phyloP scores from a whole-genome alignment of 495 filamentous ascomycete genomes.

The Penicillium canescens region DNA sequence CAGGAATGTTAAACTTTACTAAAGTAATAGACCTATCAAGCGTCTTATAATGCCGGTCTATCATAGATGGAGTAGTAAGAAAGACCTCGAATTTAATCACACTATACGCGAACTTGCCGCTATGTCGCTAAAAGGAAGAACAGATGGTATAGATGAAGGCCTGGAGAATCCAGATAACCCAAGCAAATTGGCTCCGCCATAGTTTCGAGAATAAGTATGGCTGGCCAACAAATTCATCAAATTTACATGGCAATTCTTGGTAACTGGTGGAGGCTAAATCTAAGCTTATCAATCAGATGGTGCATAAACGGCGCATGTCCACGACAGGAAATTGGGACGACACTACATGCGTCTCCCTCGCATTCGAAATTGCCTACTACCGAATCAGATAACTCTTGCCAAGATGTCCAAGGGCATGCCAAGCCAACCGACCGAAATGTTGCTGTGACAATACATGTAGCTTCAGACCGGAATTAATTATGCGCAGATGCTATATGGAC shows the following conservation, averaged over 20 bases:
- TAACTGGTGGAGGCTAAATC: not conserved
- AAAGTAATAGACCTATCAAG: not conserved
- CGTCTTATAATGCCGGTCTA: not conserved
- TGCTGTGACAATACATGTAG: not conserved
- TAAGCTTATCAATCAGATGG: slow-evolving; percentile 6
- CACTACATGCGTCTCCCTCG: not conserved
- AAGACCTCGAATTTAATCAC: too few relatives aligned
- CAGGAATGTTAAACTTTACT: too few relatives aligned
- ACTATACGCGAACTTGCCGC: too few relatives aligned
- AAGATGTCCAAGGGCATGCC: slow-evolving; percentile 10
- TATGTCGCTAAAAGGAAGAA: too few relatives aligned
- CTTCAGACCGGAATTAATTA: slow-evolving; percentile 3
- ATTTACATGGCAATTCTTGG: too few relatives aligned
- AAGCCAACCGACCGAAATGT: not conserved
- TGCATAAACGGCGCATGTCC: not conserved
- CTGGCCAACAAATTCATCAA: too few relatives aligned
- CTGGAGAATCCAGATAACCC: too few relatives aligned
- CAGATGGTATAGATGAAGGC: too few relatives aligned
- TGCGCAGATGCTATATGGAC: not conserved
- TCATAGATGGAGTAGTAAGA: too few relatives aligned
- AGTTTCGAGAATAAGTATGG: not conserved
- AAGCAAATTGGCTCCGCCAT: not conserved
- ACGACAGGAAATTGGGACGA: not conserved
- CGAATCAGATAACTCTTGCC: slow-evolving; percentile 25
- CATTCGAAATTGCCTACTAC: not conserved